Conservation (phyloP, 1,284 basidiomycete genomes). For the Apiotrichum mycotoxinovorans region DNA sequence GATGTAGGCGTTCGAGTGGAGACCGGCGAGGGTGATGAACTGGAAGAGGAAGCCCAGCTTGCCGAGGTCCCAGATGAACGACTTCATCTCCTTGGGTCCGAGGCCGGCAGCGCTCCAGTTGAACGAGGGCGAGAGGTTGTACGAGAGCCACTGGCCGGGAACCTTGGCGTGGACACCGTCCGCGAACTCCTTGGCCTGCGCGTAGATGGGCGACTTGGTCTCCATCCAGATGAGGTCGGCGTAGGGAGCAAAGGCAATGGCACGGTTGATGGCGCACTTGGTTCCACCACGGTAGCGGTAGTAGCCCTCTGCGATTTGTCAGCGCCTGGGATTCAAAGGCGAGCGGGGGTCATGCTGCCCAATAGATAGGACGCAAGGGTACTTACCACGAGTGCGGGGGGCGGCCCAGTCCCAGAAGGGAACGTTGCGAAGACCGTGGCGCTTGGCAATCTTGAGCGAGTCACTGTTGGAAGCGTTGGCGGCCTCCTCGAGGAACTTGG, state of each 20-base stretch:
- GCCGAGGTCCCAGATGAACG: conserved; percentile 76
- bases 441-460: conserved; percentile 71
- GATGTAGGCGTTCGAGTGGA: conserved; percentile 97
- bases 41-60: conserved; percentile 66
- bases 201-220: conserved; percentile 92
- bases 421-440: conserved; percentile 66
- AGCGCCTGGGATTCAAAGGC: too few relatives aligned
- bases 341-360: too few relatives aligned
- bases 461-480: conserved; percentile 63
- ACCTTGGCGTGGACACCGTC: conserved; percentile 74
- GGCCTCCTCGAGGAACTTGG: conserved; percentile 42
- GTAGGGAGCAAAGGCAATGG: conserved; percentile 88
- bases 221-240: conserved; percentile 96
- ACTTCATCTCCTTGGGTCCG: conserved; percentile 76
- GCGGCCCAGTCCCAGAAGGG: conserved; percentile 88
- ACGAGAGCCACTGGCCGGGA: conserved; percentile 88
- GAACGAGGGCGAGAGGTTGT: conserved; percentile 90
- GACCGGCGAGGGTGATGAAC: conserved; percentile 94
- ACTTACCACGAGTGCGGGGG: conserved; percentile 86
- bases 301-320: too few relatives aligned
- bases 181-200: conserved; percentile 91
- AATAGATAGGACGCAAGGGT: too few relatives aligned
- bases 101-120: conserved; percentile 84
- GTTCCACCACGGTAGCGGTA: conserved; percentile 91
- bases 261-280: conserved; percentile 87